Evolutionary conservation across 192 early-diverging fungal genomes (phyloP).

Genomic region (Pilobolus umbonatus): DNA sequence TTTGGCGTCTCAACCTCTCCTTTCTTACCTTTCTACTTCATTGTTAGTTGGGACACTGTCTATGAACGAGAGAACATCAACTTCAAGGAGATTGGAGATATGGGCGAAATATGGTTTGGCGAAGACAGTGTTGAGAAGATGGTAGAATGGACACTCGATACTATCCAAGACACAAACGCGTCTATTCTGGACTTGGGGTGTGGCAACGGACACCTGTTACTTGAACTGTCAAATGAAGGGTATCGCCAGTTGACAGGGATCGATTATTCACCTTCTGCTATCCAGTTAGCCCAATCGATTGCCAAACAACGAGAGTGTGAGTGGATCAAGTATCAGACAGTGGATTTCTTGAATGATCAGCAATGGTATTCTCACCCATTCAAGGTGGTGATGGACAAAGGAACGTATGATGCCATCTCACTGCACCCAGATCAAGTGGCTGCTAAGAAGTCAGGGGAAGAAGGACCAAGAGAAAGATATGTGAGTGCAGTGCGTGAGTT

Average conservation of each 20-base stretch:
- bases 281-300: constrained; percentile 67
- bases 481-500: constrained; percentile 54
- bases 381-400: constrained; percentile 83
- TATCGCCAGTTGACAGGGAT: constrained; percentile 74
- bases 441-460: constrained; percentile 31
- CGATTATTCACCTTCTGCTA: constrained; percentile 79
- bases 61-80: constrained; percentile 79
- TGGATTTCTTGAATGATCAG: constrained; percentile 54
- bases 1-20: constrained; percentile 1
- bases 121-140: constrained; percentile 80
- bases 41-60: constrained; percentile 71
- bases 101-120: constrained; percentile 93
- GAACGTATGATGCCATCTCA: constrained; percentile 91
- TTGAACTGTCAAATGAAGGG: constrained; percentile 65
- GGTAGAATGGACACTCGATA: constrained; percentile 74
- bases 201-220: constrained; percentile 87
- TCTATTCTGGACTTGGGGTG: constrained; percentile 82
- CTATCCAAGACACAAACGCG: constrained; percentile 24
- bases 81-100: constrained; percentile 79
- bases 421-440: constrained; percentile 48
- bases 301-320: constrained; percentile 39
- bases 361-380: constrained; percentile 32
- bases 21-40: not conserved
- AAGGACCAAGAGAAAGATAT: constrained; percentile 46
- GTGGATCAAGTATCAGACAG: constrained; percentile 48